phyloP scores from a whole-genome alignment of 345 rosid genomes.

The Ceriops zippeliana region DNA sequence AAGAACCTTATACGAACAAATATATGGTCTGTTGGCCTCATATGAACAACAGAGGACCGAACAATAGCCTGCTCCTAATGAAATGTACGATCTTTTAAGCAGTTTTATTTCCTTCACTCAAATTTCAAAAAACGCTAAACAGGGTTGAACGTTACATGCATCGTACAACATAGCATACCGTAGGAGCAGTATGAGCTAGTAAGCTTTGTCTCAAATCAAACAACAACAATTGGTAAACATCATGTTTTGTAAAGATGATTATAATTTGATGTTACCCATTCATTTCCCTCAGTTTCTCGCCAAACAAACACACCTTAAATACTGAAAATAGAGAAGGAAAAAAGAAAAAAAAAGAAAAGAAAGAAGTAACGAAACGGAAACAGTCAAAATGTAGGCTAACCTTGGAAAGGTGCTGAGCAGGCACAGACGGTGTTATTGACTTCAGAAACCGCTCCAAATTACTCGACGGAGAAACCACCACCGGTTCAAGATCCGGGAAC shows the following conservation, averaged over 20 bases:
- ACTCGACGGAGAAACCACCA: constrained; percentile 27
- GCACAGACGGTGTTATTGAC: constrained; percentile 52
- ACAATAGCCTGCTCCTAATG: not conserved
- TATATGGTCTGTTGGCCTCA: not conserved
- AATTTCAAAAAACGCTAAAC: not conserved
- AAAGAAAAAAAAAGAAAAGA: not conserved
- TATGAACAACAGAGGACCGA: no score
- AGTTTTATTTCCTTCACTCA: not conserved
- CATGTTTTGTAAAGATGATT: not conserved
- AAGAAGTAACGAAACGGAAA: not conserved
- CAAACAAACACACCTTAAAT: not conserved
- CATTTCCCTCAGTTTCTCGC: not conserved
- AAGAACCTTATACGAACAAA: not conserved
- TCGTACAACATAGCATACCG: no score
- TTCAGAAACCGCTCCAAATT: constrained; percentile 52
- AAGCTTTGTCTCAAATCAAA: not conserved
- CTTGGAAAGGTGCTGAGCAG: constrained; percentile 48
- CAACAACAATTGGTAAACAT: not conserved
- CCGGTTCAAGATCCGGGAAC: constrained; percentile 14
- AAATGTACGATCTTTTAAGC: not conserved
- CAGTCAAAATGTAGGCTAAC: constrained; percentile 23
- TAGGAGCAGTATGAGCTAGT: not conserved
- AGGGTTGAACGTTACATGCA: not conserved
- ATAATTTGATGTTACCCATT: not conserved
- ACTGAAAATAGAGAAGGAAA: not conserved